These are phyloP conservation scores for Filobasidium wieringae DNA, from an alignment of 768 basidiomycete species.

Conservation along the genomic window DNA sequence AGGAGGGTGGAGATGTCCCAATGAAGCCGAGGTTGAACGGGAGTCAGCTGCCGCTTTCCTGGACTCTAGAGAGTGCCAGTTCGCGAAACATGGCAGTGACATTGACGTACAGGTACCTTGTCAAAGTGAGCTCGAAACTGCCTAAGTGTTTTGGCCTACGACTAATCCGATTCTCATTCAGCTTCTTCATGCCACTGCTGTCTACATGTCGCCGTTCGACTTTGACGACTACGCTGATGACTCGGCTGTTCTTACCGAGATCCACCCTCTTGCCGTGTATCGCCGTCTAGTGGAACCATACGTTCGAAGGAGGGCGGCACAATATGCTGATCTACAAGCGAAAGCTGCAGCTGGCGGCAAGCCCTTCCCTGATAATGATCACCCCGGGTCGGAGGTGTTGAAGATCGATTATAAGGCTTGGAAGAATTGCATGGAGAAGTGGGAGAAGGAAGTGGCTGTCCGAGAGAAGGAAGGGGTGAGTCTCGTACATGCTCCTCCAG, in stretches of 20 bases:
- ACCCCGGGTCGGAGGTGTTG: slow-evolving; percentile 4
- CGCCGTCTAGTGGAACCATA: slow-evolving; percentile 31
- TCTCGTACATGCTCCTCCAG: not conserved
- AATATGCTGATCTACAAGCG: slow-evolving; percentile 11
- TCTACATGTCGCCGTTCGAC: slow-evolving; percentile 33
- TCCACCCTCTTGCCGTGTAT: slow-evolving; percentile 37
- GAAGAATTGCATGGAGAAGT: slow-evolving; percentile 37
- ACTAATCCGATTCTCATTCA: not conserved
- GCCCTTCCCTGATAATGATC: not conserved
- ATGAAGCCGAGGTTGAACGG: slow-evolving; percentile 13
- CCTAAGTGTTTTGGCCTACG: no score
- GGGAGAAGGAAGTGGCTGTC: slow-evolving; percentile 36
- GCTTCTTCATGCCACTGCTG: slow-evolving; percentile 34
- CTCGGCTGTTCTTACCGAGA: slow-evolving; percentile 29
- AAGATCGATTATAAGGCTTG: slow-evolving; percentile 24
- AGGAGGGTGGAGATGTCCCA: not conserved
- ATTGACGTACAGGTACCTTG: slow-evolving; percentile 36
- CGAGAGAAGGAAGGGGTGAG: slow-evolving; percentile 34
- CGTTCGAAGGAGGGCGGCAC: slow-evolving; percentile 8
- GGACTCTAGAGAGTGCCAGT: slow-evolving; percentile 29
- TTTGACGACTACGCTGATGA: slow-evolving; percentile 33
- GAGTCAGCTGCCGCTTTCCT: slow-evolving; percentile 29
- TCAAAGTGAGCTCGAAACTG: slow-evolving; percentile 28
- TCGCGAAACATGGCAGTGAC: slow-evolving; percentile 35
- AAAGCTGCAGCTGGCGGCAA: not conserved